phyloP scores from a whole-genome alignment of 2,329 filamentous ascomycete genomes.

The Acephala macrosclerotiorum region DNA sequence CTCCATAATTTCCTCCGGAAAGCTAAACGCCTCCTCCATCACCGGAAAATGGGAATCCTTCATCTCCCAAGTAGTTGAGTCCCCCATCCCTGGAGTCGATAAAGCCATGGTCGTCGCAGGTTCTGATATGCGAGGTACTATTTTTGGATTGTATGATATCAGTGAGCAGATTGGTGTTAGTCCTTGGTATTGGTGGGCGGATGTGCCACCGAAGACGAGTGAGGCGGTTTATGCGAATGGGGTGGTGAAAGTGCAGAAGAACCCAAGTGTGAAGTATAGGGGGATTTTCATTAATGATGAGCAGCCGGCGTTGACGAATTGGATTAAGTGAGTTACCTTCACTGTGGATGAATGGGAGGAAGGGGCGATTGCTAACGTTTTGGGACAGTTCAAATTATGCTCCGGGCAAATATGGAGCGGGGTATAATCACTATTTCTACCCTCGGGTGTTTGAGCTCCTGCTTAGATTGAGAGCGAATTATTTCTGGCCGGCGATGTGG shows the following conservation, averaged over 20 bases:
- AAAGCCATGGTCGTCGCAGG: slow-evolving; percentile 71
- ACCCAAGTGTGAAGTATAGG: slow-evolving; percentile 63
- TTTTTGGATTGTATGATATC: slow-evolving; percentile 75
- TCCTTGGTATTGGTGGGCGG: slow-evolving; percentile 67
- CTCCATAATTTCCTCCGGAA: slow-evolving; percentile 58
- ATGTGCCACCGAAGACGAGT: slow-evolving; percentile 56
- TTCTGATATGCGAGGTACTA: slow-evolving; percentile 70
- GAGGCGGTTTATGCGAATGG: slow-evolving; percentile 53
- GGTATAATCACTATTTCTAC: slow-evolving; percentile 70
- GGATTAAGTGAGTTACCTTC: slow-evolving; percentile 53
- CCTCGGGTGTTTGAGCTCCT: slow-evolving; percentile 74
- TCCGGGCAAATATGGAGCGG: slow-evolving; percentile 47
- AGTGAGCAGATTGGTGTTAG: slow-evolving; percentile 78
- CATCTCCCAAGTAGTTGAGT: slow-evolving; percentile 62
- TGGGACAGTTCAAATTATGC: slow-evolving; percentile 52
- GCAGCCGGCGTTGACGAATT: slow-evolving; percentile 68
- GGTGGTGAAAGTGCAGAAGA: slow-evolving; percentile 54
- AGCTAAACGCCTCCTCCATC: slow-evolving; percentile 64
- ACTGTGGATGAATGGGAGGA: background rate
- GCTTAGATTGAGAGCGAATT: slow-evolving; percentile 74
- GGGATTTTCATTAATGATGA: slow-evolving; percentile 69
- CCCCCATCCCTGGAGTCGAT: slow-evolving; percentile 62
- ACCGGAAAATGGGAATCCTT: slow-evolving; percentile 76
- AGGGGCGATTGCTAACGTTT: background rate
- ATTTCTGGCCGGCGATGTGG: slow-evolving; percentile 79